Evolutionary conservation across 768 basidiomycete species (phyloP).

Genomic region (Mycena maculata): DNA sequence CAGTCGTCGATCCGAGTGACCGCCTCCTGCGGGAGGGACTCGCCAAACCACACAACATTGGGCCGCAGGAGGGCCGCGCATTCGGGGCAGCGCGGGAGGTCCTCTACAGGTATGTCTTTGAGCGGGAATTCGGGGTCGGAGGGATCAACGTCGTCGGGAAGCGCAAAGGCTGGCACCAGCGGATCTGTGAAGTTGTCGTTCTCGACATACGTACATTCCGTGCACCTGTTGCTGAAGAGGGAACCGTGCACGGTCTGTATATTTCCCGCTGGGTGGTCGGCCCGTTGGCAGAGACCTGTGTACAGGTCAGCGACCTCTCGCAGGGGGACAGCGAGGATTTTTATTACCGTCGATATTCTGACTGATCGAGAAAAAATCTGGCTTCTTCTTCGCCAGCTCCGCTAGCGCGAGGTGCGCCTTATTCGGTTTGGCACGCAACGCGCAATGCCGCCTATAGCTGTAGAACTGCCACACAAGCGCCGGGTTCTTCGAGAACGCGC

Average conservation of each 20-base stretch:
- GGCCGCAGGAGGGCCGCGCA: slow-evolving; percentile 10
- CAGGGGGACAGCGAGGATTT: too few relatives aligned
- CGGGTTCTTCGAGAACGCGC: slow-evolving; percentile 11
- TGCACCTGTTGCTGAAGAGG: slow-evolving; percentile 21
- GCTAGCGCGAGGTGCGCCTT: slow-evolving; percentile 9
- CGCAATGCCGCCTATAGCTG: slow-evolving; percentile 16
- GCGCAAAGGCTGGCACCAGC: slow-evolving; percentile 19
- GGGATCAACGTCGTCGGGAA: slow-evolving; percentile 6
- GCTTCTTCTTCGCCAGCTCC: slow-evolving; percentile 16
- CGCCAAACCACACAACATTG: slow-evolving; percentile 23
- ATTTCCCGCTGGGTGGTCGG: slow-evolving; percentile 12
- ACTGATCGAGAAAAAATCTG: slow-evolving; percentile 12
- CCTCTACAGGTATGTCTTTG: neutral
- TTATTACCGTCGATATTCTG: slow-evolving; percentile 22
- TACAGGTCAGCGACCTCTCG: too few relatives aligned
- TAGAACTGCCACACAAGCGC: slow-evolving; percentile 28
- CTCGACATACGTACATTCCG: slow-evolving; percentile 11
- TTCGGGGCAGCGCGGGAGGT: slow-evolving; percentile 15
- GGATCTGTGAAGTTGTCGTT: slow-evolving; percentile 18
- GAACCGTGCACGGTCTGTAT: slow-evolving; percentile 18
- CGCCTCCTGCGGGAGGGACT: slow-evolving; percentile 6
- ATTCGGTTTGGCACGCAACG: slow-evolving; percentile 1
- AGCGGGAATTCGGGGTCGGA: slow-evolving; percentile 18
- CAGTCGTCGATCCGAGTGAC: slow-evolving; percentile 6
- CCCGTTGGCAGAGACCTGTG: slow-evolving; percentile 20